Evolutionary conservation across 2,329 filamentous ascomycete genomes (phyloP).

Genomic region (Claviceps cyperi): DNA sequence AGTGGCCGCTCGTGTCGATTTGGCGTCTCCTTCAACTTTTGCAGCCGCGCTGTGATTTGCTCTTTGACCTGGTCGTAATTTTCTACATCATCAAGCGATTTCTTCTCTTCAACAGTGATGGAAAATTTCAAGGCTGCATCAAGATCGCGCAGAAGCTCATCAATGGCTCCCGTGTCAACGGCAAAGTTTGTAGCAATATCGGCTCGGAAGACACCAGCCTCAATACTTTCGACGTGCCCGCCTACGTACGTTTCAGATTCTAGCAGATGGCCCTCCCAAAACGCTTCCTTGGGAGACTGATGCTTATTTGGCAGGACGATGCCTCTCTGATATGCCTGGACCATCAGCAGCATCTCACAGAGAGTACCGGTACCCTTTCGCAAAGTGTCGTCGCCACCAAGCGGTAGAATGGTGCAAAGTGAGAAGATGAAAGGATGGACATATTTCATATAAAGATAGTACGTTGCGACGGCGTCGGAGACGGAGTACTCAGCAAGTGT

Average conservation of each 20-base stretch:
- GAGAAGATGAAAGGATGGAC: slow-evolving; percentile 99
- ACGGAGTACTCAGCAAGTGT: slow-evolving; percentile 96
- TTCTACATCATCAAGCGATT: slow-evolving; percentile 60
- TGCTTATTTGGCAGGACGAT: slow-evolving; percentile 97
- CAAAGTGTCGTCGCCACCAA: slow-evolving; percentile 83
- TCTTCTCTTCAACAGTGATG: slow-evolving; percentile 71
- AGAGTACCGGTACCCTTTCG: slow-evolving; percentile 94
- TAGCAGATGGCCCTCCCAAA: slow-evolving; percentile 91
- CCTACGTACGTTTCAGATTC: slow-evolving; percentile 98
- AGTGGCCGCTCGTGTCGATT: slow-evolving; percentile 74
- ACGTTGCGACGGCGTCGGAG: slow-evolving; percentile 95
- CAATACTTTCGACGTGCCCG: slow-evolving; percentile 97
- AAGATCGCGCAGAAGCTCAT: slow-evolving; percentile 74
- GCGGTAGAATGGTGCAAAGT: slow-evolving; percentile 85
- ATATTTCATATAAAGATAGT: slow-evolving; percentile 99
- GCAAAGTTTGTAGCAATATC: slow-evolving; percentile 93
- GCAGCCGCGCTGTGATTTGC: slow-evolving; percentile 60
- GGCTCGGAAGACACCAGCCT: slow-evolving; percentile 88
- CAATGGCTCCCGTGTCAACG: slow-evolving; percentile 76
- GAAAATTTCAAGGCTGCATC: slow-evolving; percentile 84
- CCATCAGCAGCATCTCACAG: slow-evolving; percentile 99
- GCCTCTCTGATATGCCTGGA: slow-evolving; percentile 82
- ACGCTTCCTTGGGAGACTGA: slow-evolving; percentile 74
- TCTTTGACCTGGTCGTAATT: slow-evolving; percentile 77
- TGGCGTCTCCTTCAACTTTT: slow-evolving; percentile 63